These are phyloP conservation scores for Triticum timopheevii DNA, from an alignment of 176 grass and related monocot genomes.

Conservation along the genomic window DNA sequence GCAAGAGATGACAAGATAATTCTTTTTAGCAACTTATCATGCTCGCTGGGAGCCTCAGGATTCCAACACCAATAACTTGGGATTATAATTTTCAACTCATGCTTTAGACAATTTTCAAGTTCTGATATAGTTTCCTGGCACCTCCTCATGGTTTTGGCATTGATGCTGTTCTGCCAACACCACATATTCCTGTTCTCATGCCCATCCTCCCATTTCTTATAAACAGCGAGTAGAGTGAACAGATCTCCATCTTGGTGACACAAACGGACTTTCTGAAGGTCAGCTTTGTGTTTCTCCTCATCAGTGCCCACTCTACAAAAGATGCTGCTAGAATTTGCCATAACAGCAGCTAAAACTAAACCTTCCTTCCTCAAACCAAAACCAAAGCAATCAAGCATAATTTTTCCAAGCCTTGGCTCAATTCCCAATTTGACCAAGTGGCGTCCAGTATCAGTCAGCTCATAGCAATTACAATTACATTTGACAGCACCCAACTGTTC, in stretches of 20 bases:
- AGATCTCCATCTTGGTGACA: conserved; percentile 89
- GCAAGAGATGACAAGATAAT: conserved; percentile 72
- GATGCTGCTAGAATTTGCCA: conserved; percentile 93
- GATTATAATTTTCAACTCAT: conserved; percentile 71
- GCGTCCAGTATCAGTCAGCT: conserved; percentile 65
- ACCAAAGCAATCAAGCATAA: conserved; percentile 76
- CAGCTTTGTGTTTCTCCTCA: conserved; percentile 84
- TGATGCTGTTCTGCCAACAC: conserved; percentile 96
- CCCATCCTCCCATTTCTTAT: conserved; percentile 85
- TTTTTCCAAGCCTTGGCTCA: conserved; percentile 89
- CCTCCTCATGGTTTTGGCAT: conserved; percentile 88
- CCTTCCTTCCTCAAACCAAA: conserved; percentile 78
- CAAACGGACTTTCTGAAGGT: conserved; percentile 75
- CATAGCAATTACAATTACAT: conserved; percentile 42
- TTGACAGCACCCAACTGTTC: conserved; percentile 73
- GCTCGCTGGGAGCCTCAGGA: conserved; percentile 46
- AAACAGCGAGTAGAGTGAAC: conserved; percentile 88
- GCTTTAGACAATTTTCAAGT: conserved; percentile 75
- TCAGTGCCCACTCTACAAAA: conserved; percentile 88
- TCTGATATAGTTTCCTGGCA: conserved; percentile 76
- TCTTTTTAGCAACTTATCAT: conserved; percentile 68
- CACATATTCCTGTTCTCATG: conserved; percentile 61
- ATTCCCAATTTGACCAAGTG: conserved; percentile 77
- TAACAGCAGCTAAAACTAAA: conserved; percentile 77
- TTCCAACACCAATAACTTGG: conserved; percentile 89